Evolutionary conservation across 2,329 filamentous ascomycete species (phyloP).

Genomic region (Fusarium tanahbumbuense): DNA sequence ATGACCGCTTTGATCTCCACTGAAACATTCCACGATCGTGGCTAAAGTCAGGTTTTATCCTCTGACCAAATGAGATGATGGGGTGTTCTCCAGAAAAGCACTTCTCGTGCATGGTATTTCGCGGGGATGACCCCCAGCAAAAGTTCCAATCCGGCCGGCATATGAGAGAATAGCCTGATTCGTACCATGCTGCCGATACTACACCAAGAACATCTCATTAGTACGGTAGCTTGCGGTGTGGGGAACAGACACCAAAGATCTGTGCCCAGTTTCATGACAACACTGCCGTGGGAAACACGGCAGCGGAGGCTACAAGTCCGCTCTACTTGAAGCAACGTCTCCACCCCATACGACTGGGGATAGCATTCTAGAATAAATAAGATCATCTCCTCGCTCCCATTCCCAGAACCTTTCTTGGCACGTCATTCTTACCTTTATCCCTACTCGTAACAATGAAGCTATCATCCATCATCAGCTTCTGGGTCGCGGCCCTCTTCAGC

Average conservation of each 20-base stretch:
- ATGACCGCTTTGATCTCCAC: conserved; percentile 2
- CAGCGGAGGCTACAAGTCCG: conserved; percentile 26
- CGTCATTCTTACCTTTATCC: background rate
- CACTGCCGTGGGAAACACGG: background rate
- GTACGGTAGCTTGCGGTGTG: background rate
- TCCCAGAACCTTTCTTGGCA: conserved; percentile 1
- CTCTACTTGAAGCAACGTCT: conserved; percentile 7
- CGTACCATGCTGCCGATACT: background rate
- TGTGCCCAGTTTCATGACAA: background rate
- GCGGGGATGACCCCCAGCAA: background rate
- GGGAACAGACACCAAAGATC: background rate
- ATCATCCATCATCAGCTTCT: conserved; percentile 19
- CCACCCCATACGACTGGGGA: background rate
- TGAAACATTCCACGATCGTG: conserved; percentile 14
- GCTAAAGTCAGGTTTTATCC: conserved; percentile 4
- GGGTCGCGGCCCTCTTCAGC: conserved; percentile 17
- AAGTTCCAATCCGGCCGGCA: conserved; percentile 1
- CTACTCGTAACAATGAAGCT: conserved; percentile 8
- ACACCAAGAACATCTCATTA: background rate
- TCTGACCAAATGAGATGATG: conserved; percentile 2
- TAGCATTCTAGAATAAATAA: background rate
- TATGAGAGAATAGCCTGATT: conserved; percentile 2
- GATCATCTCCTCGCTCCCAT: background rate
- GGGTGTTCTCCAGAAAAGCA: background rate
- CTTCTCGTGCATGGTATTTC: background rate